A percentile compares a stretch with the other conserved stretches of the same genome.
These are phyloP conservation scores for Punica granatum DNA, from an alignment of 345 rosid species.

Conservation along the genomic window DNA sequence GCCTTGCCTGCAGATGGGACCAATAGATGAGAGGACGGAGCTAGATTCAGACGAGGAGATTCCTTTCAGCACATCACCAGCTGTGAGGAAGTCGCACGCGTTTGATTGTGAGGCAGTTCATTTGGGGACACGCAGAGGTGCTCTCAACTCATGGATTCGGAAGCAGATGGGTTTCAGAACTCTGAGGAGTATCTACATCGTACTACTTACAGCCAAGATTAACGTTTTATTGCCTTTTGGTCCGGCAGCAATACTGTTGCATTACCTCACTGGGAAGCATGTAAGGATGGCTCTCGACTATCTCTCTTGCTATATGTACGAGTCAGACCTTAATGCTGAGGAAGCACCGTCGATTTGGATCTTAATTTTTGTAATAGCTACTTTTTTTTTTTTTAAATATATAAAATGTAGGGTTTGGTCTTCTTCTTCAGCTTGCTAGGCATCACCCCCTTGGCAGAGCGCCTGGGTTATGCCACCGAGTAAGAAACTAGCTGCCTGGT, in stretches of 20 bases:
- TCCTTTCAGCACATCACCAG: constrained; percentile 33
- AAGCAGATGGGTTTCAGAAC: constrained; percentile 17
- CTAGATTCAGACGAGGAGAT: constrained; percentile 38
- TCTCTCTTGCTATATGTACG: neutral
- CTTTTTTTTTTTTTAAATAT: neutral
- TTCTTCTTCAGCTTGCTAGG: constrained; percentile 43
- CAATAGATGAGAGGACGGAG: constrained; percentile 18
- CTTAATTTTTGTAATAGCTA: constrained; percentile 4
- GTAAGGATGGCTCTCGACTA: constrained; percentile 14
- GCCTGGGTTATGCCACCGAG: constrained; percentile 47
- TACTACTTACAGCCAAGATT: constrained; percentile 39
- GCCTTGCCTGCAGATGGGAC: constrained; percentile 20
- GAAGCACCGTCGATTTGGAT: neutral
- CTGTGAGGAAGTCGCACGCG: constrained; percentile 18
- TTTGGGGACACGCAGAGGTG: constrained; percentile 4
- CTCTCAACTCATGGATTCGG: constrained; percentile 13
- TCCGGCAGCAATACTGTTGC: constrained; percentile 27
- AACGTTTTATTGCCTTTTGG: constrained; percentile 31
- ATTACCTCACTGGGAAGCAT: constrained; percentile 25
- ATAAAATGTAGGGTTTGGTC: constrained; percentile 31
- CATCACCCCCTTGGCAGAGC: constrained; percentile 46
- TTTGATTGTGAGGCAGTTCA: constrained; percentile 20
- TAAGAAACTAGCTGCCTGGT: constrained; percentile 13
- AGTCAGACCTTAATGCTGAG: neutral
- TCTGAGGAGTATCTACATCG: constrained; percentile 26